These are phyloP conservation scores for Myochromella boudieri DNA, from an alignment of 768 basidiomycete genomes.

Conservation along the genomic window DNA sequence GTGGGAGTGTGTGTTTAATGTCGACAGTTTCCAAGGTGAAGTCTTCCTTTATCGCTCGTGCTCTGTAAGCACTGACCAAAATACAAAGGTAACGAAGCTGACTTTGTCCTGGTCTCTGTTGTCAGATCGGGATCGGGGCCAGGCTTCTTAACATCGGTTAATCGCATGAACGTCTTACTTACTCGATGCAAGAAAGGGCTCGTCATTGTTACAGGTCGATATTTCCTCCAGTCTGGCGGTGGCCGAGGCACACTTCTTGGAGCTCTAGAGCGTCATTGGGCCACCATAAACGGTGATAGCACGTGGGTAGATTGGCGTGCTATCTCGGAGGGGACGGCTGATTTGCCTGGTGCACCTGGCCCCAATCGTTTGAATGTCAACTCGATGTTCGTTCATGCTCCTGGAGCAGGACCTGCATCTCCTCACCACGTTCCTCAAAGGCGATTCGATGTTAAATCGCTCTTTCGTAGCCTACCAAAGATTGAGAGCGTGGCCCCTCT, in stretches of 20 bases:
- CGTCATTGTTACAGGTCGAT: constrained; percentile 44
- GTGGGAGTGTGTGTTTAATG: constrained; percentile 47
- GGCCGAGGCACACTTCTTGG: constrained; percentile 45
- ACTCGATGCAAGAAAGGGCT: constrained; percentile 48
- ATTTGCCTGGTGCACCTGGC: constrained; percentile 30
- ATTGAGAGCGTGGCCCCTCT: too few relatives aligned
- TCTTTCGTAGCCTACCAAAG: neutral
- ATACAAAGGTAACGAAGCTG: constrained; percentile 49
- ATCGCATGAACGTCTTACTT: constrained; percentile 55
- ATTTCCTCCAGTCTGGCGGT: constrained; percentile 34
- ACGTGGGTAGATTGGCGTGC: constrained; percentile 33
- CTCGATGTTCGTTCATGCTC: neutral
- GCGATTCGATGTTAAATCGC: neutral
- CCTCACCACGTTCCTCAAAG: neutral
- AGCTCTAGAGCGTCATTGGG: constrained; percentile 28
- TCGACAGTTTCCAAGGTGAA: constrained; percentile 57
- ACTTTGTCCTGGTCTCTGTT: constrained; percentile 50
- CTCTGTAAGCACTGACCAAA: neutral
- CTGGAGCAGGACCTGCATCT: neutral
- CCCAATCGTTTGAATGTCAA: constrained; percentile 8
- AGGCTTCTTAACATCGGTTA: constrained; percentile 45
- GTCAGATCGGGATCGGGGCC: constrained; percentile 39
- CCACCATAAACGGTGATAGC: constrained; percentile 7
- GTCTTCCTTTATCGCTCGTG: neutral
- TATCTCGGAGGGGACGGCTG: constrained; percentile 25